Percentiles rank a stretch among this genome's conserved stretches.
Conservation (phyloP, 306 rosid genomes). For the Prunus fruticosa region DNA sequence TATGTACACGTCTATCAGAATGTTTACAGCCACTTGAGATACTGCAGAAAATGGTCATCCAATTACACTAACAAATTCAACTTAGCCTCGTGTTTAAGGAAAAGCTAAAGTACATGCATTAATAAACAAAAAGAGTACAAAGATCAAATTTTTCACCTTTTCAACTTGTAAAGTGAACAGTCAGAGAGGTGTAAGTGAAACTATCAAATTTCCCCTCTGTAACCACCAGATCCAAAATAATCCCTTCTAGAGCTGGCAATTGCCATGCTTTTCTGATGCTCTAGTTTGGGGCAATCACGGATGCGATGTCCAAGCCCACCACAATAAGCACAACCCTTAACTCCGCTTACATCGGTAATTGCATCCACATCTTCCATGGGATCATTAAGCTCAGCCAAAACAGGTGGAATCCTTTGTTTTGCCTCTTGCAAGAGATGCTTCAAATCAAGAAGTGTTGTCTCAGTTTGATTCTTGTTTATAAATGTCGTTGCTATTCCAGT, state of each 20-base stretch:
- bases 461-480: constrained; percentile 89
- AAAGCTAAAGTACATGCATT: background rate
- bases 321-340: constrained; percentile 88
- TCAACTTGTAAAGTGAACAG: background rate
- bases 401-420: constrained; percentile 95
- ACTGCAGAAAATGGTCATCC: background rate
- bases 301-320: constrained; percentile 98
- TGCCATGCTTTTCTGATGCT: constrained; percentile 80
- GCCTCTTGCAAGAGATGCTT: constrained; percentile 97
- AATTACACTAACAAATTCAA: background rate
- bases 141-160: background rate
- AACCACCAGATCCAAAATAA: constrained; percentile 92
- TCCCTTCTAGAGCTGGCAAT: constrained; percentile 81
- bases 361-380: constrained; percentile 85
- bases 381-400: constrained; percentile 79
- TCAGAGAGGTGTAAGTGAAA: background rate
- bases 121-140: background rate
- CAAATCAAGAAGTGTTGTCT: constrained; percentile 91
- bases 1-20: background rate
- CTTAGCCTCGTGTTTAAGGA: background rate
- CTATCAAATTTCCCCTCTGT: constrained; percentile 75
- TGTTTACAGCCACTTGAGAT: background rate
- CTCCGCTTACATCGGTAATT: constrained; percentile 71
- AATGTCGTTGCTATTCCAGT: constrained; percentile 94
- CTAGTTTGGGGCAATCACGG: constrained; percentile 75